A percentile compares a stretch with the other conserved stretches of the same genome.
Conservation (phyloP, 1,284 basidiomycete species). For the Heliocybe sulcata region DNA sequence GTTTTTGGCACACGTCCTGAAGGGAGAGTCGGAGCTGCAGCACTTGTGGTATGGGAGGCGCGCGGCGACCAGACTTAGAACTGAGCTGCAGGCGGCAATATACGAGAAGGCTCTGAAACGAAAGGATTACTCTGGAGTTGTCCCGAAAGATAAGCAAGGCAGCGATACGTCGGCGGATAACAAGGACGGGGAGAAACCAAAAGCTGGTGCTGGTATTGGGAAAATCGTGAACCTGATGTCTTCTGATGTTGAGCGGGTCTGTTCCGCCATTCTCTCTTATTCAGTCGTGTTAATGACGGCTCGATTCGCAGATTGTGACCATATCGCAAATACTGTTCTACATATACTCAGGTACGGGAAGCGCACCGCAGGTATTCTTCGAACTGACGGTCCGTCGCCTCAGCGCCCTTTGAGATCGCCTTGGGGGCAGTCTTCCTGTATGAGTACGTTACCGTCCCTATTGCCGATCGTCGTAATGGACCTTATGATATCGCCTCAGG, state of each 20-base stretch:
- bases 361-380: slow-evolving; percentile 30
- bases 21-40: slow-evolving; percentile 66
- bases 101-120: slow-evolving; percentile 88
- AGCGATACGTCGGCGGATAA: slow-evolving; percentile 18
- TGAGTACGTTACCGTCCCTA: slow-evolving; percentile 23
- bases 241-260: too few relatives aligned
- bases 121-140: slow-evolving; percentile 77
- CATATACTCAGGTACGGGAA: too few relatives aligned
- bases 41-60: slow-evolving; percentile 77
- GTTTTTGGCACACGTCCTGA: slow-evolving; percentile 49
- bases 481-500: neutral
- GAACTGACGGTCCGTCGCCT: slow-evolving; percentile 48
- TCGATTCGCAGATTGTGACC: too few relatives aligned
- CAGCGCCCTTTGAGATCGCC: slow-evolving; percentile 75
- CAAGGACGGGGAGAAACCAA: slow-evolving; percentile 46
- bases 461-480: too few relatives aligned
- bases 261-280: too few relatives aligned
- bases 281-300: too few relatives aligned
- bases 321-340: too few relatives aligned
- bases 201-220: slow-evolving; percentile 63
- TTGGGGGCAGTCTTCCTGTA: slow-evolving; percentile 77
- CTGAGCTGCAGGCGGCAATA: slow-evolving; percentile 74
- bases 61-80: slow-evolving; percentile 58
- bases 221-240: slow-evolving; percentile 76
- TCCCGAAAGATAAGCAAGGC: slow-evolving; percentile 37